phyloP scores from a whole-genome alignment of 495 filamentous ascomycete species.

The Aspergillus coremiiformis region DNA sequence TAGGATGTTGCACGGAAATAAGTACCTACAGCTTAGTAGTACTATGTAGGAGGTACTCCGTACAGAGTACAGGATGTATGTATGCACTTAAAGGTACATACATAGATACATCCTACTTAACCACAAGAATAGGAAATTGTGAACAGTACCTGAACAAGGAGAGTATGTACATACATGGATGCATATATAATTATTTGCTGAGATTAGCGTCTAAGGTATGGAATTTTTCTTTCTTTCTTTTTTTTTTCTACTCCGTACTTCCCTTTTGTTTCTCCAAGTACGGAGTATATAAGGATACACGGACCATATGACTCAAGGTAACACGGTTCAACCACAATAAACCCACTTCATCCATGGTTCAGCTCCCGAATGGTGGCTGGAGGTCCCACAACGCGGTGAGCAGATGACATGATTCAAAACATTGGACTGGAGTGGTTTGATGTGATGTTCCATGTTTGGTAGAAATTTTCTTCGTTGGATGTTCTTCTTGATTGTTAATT shows the following conservation, averaged over 20 bases:
- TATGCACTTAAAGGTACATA: too few relatives aligned
- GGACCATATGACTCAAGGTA: neutral
- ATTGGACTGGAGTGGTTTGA: neutral
- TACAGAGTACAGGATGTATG: neutral
- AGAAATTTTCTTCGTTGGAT: neutral
- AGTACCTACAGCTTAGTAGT: too few relatives aligned
- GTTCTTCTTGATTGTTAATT: neutral
- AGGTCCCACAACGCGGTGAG: conserved; percentile 13
- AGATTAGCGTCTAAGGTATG: neutral
- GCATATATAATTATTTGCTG: neutral
- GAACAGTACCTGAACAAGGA: too few relatives aligned
- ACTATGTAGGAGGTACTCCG: too few relatives aligned
- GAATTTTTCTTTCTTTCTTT: neutral
- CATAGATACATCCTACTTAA: too few relatives aligned
- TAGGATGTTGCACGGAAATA: too few relatives aligned
- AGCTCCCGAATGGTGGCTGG: conserved; percentile 14
- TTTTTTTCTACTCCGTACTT: too few relatives aligned
- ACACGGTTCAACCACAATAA: neutral
- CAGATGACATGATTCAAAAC: conserved; percentile 9
- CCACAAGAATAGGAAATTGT: too few relatives aligned
- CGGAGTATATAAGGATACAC: neutral
- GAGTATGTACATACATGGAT: too few relatives aligned
- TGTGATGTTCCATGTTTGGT: neutral
- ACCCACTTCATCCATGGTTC: conserved; percentile 7
- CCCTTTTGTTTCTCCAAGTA: too few relatives aligned